Evolutionary conservation across 2,329 filamentous ascomycete species (phyloP).

Genomic region (Ceratocystis papillata): DNA sequence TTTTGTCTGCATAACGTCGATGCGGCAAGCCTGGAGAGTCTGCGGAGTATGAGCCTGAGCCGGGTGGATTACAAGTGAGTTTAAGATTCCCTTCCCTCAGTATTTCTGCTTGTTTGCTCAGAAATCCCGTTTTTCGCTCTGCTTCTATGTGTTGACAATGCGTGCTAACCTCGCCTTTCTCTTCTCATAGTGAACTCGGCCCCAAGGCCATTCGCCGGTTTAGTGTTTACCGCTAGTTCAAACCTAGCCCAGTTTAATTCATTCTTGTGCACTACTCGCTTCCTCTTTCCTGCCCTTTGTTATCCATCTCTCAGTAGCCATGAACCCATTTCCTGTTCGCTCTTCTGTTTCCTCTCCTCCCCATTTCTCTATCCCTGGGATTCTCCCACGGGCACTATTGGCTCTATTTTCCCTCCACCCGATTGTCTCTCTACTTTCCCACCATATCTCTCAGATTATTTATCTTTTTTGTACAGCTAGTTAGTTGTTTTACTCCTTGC

Average conservation of each 20-base stretch:
- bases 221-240: conserved; percentile 40
- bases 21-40: conserved; percentile 40
- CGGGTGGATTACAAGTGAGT: conserved; percentile 53
- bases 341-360: too few relatives aligned
- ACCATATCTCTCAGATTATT: too few relatives aligned
- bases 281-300: too few relatives aligned
- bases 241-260: not conserved
- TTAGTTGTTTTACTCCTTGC: not conserved
- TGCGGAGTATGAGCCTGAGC: conserved; percentile 46
- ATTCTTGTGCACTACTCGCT: not conserved
- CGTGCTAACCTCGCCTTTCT: not conserved
- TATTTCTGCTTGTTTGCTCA: not conserved
- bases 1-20: conserved; percentile 51
- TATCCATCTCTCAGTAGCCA: too few relatives aligned
- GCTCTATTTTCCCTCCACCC: too few relatives aligned
- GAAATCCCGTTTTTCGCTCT: too few relatives aligned
- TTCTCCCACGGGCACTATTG: too few relatives aligned
- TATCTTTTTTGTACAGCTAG: too few relatives aligned
- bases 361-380: too few relatives aligned
- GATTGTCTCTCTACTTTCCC: too few relatives aligned
- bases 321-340: too few relatives aligned
- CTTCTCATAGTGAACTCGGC: conserved; percentile 39
- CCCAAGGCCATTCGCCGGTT: conserved; percentile 45
- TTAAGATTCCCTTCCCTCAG: not conserved
- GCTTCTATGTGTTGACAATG: too few relatives aligned